Base-by-base conservation (phyloP, 2,329 filamentous ascomycete genomes). In the Sarocladium kiliense region DNA sequence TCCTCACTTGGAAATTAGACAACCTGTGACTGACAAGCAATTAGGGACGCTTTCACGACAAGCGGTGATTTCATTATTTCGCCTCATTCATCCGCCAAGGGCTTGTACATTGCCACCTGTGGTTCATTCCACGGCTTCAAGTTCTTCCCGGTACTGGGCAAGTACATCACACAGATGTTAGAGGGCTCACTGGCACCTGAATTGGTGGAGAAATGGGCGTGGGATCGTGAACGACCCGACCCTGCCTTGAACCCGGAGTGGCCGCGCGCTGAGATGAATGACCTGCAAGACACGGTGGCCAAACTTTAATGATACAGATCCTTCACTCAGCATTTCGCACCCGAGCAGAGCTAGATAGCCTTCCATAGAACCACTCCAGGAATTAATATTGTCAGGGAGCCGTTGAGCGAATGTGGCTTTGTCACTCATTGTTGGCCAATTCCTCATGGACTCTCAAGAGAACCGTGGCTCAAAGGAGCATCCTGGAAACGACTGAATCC, bases 51-150 rank as follows among this genome's bases (percentile, higher is more conserved):
- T 10, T 81, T 86, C 61, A 85, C 82, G 0, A 76, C 81, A 2
- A 81, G 73, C 62, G 74, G 75, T 21, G 82, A 87, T 62, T 85
- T 85, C 60, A 77, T 88, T 58, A 80, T 88, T 61, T 81, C 80
- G 4, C 80, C 81, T 0, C 77, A 85, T 60, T 57, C 75, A 0
- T 73, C 71, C 30, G 78, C 63, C 19, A 64, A 65, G 49, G 82
- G 82, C 21, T 68, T 88, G 0, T 87, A 80, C 60, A 62, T 89
- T 1, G 85, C 84, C 0, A 82, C 81, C 0, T 84, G 82, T 12
- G 85, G 85, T 6, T 86, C 83, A 0, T 86, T 87, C 61, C 85
- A 88, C 66, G 79, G 81, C 16, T 87, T 77, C 74, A 87, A 88
- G 66, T 87, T 88, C 66, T 76, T 88, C 56, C 85, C 85, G 0